Conservation (phyloP, 768 basidiomycete genomes). For the Lactarius indigo region DNA sequence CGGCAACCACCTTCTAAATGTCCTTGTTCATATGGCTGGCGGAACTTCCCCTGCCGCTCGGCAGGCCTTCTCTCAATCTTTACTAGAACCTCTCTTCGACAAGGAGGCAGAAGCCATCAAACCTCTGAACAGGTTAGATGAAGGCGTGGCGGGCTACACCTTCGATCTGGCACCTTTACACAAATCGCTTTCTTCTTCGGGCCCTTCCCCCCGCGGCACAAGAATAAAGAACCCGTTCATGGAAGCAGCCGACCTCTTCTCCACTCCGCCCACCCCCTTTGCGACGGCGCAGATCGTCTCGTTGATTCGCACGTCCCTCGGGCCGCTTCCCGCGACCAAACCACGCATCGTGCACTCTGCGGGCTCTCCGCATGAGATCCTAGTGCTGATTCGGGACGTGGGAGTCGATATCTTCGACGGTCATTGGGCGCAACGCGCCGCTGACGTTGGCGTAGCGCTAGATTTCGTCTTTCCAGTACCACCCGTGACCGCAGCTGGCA, state of each 20-base stretch:
- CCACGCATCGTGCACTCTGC: conserved; percentile 56
- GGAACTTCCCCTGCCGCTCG: conserved; percentile 54
- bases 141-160: conserved; percentile 65
- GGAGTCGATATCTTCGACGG: conserved; percentile 79
- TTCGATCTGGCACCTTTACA: conserved; percentile 60
- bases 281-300: conserved; percentile 30
- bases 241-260: conserved; percentile 1
- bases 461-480: conserved; percentile 70
- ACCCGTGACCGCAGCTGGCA: conserved; percentile 1
- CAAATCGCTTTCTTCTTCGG: conserved; percentile 30
- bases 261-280: conserved; percentile 6
- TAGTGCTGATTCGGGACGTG: conserved; percentile 55
- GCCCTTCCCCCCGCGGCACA: neutral
- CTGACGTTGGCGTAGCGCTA: conserved; percentile 67
- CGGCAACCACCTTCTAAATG: conserved; percentile 35
- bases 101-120: conserved; percentile 50
- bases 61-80: conserved; percentile 53
- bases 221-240: neutral
- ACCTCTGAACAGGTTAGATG: conserved; percentile 57
- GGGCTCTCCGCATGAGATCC: conserved; percentile 70
- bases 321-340: conserved; percentile 49
- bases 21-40: conserved; percentile 73
- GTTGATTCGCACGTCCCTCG: conserved; percentile 60
- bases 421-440: conserved; percentile 65
- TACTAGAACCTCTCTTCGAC: conserved; percentile 54